Conservation (phyloP, 108 stramenopile genomes). For the Skeletonema marinoi region DNA sequence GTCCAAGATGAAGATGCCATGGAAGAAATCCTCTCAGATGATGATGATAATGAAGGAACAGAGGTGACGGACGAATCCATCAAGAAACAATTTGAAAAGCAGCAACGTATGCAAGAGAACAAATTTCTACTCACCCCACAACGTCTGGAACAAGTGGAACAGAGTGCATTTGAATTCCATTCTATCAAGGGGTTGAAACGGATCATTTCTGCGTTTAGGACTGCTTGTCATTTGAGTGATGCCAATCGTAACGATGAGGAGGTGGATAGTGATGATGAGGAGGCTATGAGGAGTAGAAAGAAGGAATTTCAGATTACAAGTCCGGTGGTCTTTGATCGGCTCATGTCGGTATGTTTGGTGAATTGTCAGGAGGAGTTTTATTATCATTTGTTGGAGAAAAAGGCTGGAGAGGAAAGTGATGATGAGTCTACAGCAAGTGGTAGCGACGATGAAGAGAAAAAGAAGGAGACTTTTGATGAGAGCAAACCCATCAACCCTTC, state of each 20-base stretch:
- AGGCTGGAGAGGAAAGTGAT: conserved; percentile 16
- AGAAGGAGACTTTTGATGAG: conserved; percentile 40
- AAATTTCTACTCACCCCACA: conserved; percentile 53
- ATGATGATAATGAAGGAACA: conserved; percentile 3
- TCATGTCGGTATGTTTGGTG: conserved; percentile 73
- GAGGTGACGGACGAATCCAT: conserved; percentile 9
- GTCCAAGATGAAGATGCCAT: conserved; percentile 29
- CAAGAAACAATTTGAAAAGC: conserved; percentile 10
- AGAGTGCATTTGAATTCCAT: conserved; percentile 72
- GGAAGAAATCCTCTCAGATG: conserved; percentile 1
- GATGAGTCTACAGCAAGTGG: conserved; percentile 31
- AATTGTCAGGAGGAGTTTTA: conserved; percentile 75
- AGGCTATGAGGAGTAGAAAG: conserved; percentile 28
- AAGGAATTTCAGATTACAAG: conserved; percentile 67
- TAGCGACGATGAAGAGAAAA: conserved; percentile 33
- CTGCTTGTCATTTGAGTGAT: conserved; percentile 81
- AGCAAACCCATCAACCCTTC: conserved; percentile 84
- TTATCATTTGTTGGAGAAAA: conserved; percentile 65
- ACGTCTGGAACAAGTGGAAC: conserved; percentile 57
- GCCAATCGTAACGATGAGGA: conserved; percentile 43
- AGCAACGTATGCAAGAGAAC: conserved; percentile 14
- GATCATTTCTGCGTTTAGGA: conserved; percentile 71
- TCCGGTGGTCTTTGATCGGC: conserved; percentile 74
- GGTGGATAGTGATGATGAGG: conserved; percentile 25
- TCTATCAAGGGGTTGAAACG: conserved; percentile 79